phyloP scores from a whole-genome alignment of 2,329 filamentous ascomycete species.

The Beauveria brongniartii region DNA sequence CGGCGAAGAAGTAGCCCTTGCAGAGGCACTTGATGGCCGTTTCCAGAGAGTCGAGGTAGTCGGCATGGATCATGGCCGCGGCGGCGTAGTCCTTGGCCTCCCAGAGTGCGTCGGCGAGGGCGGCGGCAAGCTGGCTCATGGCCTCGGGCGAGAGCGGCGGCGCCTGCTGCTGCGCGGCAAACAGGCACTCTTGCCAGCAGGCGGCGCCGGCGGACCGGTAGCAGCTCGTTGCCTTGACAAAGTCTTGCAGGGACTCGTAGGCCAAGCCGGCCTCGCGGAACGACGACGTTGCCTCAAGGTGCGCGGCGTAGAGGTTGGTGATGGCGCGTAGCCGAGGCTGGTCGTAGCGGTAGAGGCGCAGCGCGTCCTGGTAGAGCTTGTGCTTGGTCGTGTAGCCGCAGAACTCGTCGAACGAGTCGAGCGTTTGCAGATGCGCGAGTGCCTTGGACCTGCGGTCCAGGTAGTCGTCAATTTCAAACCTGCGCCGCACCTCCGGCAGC shows the following conservation, averaged over 20 bases:
- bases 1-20: conserved; percentile 77
- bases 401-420: conserved; percentile 70
- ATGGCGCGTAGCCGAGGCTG: conserved; percentile 55
- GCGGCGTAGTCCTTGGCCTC: conserved; percentile 79
- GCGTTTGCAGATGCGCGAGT: conserved; percentile 62
- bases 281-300: conserved; percentile 65
- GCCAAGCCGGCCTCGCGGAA: conserved; percentile 84
- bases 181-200: conserved; percentile 87
- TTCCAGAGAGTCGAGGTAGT: conserved; percentile 68
- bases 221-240: conserved; percentile 65
- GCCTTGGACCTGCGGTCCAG: conserved; percentile 71
- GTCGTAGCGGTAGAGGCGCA: conserved; percentile 80
- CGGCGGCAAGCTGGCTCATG: conserved; percentile 59
- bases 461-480: conserved; percentile 84
- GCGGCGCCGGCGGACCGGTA: conserved; percentile 70
- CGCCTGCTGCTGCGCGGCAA: conserved; percentile 59
- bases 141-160: conserved; percentile 53
- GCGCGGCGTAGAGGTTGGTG: conserved; percentile 69
- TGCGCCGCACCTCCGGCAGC: conserved; percentile 59
- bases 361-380: conserved; percentile 65
- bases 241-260: conserved; percentile 77
- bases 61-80: conserved; percentile 71
- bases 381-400: conserved; percentile 73
- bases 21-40: conserved; percentile 70
- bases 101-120: conserved; percentile 68